These are phyloP conservation scores for Vitis rupestris DNA, from an alignment of 164 flowering plant species.

Conservation along the genomic window DNA sequence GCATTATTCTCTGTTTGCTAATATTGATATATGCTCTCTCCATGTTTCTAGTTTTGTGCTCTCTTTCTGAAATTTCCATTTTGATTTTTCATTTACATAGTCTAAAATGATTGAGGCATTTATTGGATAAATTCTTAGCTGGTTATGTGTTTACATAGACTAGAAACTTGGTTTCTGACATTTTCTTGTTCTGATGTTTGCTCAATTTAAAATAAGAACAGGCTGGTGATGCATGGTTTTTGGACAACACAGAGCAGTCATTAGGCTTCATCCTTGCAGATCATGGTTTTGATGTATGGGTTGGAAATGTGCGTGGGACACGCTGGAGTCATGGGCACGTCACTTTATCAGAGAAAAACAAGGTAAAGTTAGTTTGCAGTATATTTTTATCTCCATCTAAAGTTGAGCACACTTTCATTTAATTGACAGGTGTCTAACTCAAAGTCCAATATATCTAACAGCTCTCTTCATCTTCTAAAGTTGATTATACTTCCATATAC, in stretches of 20 bases:
- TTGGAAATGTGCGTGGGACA: conserved; percentile 94
- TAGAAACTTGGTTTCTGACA: neutral
- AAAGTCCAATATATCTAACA: too few relatives aligned
- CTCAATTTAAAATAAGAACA: conserved; percentile 25
- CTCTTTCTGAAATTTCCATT: too few relatives aligned
- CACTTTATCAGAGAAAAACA: conserved; percentile 61
- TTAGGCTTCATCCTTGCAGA: conserved; percentile 91
- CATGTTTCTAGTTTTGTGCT: too few relatives aligned
- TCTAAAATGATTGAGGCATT: too few relatives aligned
- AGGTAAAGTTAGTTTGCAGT: conserved; percentile 41
- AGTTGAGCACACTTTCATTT: too few relatives aligned
- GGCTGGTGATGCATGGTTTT: conserved; percentile 98
- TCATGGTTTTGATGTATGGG: conserved; percentile 95
- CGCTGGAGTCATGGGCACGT: conserved; percentile 87
- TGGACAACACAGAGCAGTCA: conserved; percentile 70
- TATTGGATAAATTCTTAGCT: too few relatives aligned
- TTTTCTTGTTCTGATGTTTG: conserved; percentile 4
- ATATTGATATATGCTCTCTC: too few relatives aligned
- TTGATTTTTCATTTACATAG: too few relatives aligned
- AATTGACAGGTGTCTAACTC: too few relatives aligned
- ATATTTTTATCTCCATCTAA: neutral
- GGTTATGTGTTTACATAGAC: neutral
- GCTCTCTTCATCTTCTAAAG: neutral
- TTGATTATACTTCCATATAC: neutral
- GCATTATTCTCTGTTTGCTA: too few relatives aligned